Percentiles rank a stretch among this genome's conserved stretches.
phyloP scores from a whole-genome alignment of 2,329 filamentous ascomycete species.

The Trichoderma koningii region DNA sequence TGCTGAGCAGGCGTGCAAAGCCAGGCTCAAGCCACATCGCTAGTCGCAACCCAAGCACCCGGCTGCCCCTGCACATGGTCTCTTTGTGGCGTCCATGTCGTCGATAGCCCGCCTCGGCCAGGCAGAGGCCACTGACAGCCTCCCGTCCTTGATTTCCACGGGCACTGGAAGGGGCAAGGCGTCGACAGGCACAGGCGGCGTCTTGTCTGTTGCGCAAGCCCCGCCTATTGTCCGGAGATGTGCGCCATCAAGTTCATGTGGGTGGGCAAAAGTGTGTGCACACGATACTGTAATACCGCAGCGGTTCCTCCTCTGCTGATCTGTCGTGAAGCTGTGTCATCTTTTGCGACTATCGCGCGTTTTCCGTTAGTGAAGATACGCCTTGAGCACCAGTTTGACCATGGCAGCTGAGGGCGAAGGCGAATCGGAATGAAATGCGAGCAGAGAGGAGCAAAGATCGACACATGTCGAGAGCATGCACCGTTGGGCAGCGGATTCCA shows the following conservation, averaged over 20 bases:
- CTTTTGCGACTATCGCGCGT: neutral
- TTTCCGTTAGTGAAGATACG: neutral
- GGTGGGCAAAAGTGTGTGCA: neutral
- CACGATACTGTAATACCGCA: neutral
- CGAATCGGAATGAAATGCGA: slow-evolving; percentile 21
- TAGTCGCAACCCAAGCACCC: slow-evolving; percentile 7
- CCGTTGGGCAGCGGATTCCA: neutral
- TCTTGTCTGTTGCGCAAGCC: slow-evolving; percentile 10
- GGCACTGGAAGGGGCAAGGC: slow-evolving; percentile 12
- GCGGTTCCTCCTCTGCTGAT: neutral
- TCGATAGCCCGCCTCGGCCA: slow-evolving; percentile 2
- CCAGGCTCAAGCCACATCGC: slow-evolving; percentile 4
- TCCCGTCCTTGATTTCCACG: slow-evolving; percentile 14
- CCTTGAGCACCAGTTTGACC: neutral
- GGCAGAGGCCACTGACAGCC: neutral
- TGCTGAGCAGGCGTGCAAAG: slow-evolving; percentile 18
- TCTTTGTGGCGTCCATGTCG: slow-evolving; percentile 13
- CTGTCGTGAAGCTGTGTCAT: neutral
- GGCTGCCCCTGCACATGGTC: slow-evolving; percentile 21
- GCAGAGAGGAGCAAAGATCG: neutral
- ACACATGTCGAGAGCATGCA: neutral
- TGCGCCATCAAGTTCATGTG: neutral
- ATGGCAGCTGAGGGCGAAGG: neutral
- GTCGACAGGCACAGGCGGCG: slow-evolving; percentile 19
- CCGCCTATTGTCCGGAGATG: neutral